Percentiles rank a stretch among this genome's conserved stretches.
Evolutionary conservation across 768 basidiomycete genomes (phyloP).

Genomic region (Auricularia sp.): DNA sequence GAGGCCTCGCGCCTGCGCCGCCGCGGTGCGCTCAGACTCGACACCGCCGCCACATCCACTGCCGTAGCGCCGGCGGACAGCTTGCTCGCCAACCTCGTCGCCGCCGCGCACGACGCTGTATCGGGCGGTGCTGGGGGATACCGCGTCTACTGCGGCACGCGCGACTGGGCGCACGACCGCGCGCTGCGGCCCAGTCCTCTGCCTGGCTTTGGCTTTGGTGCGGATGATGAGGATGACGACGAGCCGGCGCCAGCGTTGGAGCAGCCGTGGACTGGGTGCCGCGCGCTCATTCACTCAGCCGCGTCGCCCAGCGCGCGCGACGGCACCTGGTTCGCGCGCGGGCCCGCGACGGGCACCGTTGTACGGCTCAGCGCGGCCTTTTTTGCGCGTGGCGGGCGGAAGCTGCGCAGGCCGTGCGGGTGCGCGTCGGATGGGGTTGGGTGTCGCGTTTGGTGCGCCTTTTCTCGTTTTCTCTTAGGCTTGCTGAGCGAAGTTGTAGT

Average conservation of each 20-base stretch:
- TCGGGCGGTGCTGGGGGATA: neutral
- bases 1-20: slow-evolving; percentile 66
- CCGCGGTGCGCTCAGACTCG: slow-evolving; percentile 57
- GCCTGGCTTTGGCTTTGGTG: slow-evolving; percentile 16
- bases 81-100: neutral
- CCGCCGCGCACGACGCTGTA: neutral
- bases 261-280: slow-evolving; percentile 44
- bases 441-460: slow-evolving; percentile 44
- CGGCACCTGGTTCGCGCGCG: slow-evolving; percentile 50
- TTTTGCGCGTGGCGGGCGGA: slow-evolving; percentile 44
- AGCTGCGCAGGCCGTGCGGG: slow-evolving; percentile 48
- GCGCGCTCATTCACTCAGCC: slow-evolving; percentile 45
- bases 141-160: neutral
- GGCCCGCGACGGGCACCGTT: slow-evolving; percentile 41
- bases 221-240: neutral
- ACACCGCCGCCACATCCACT: slow-evolving; percentile 15
- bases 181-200: neutral
- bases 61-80: neutral
- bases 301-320: slow-evolving; percentile 43
- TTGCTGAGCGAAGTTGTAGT: slow-evolving; percentile 20
- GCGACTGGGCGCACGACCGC: neutral
- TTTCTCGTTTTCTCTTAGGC: neutral
- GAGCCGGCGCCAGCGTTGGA: slow-evolving; percentile 1
- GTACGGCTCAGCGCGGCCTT: slow-evolving; percentile 47
- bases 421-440: slow-evolving; percentile 60